phyloP scores from a whole-genome alignment of 2,329 filamentous ascomycete species.

The Trichoderma sp. region DNA sequence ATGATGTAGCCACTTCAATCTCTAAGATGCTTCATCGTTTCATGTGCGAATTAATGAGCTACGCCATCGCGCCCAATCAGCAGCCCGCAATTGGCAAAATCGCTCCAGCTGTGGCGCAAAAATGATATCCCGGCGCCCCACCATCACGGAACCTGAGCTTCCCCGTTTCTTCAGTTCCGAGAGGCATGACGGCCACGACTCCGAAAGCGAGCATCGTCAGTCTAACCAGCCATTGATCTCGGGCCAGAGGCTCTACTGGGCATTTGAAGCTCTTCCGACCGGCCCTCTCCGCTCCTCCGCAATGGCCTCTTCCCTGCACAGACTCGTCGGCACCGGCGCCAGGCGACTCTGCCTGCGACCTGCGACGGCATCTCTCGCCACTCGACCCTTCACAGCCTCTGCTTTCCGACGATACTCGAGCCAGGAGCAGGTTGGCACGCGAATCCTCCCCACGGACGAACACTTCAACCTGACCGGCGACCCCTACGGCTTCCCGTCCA shows the following conservation, averaged over 20 bases:
- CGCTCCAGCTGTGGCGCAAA: slow-evolving; percentile 30
- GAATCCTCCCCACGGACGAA: slow-evolving; percentile 65
- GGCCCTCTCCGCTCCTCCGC: slow-evolving; percentile 39
- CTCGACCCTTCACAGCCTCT: slow-evolving; percentile 68
- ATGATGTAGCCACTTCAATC: neutral
- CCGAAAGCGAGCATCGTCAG: slow-evolving; percentile 34
- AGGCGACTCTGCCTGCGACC: slow-evolving; percentile 64
- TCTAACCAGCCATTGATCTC: slow-evolving; percentile 39
- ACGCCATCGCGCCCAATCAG: slow-evolving; percentile 29
- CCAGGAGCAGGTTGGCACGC: slow-evolving; percentile 54
- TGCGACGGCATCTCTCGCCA: slow-evolving; percentile 39
- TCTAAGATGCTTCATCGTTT: neutral
- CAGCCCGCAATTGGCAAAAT: slow-evolving; percentile 34
- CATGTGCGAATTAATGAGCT: neutral
- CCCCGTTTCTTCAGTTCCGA: slow-evolving; percentile 34
- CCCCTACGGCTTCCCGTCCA: slow-evolving; percentile 50
- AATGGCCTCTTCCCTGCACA: slow-evolving; percentile 70
- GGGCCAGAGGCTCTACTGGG: slow-evolving; percentile 41
- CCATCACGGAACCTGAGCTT: slow-evolving; percentile 34
- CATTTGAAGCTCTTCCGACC: slow-evolving; percentile 35
- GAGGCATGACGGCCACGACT: slow-evolving; percentile 38
- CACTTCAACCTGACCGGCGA: slow-evolving; percentile 60
- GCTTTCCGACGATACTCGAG: slow-evolving; percentile 64
- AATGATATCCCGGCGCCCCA: slow-evolving; percentile 39
- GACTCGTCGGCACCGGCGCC: slow-evolving; percentile 71